phyloP scores from a whole-genome alignment of 805 yeast genomes.

The Blastobotrys terrestris region DNA sequence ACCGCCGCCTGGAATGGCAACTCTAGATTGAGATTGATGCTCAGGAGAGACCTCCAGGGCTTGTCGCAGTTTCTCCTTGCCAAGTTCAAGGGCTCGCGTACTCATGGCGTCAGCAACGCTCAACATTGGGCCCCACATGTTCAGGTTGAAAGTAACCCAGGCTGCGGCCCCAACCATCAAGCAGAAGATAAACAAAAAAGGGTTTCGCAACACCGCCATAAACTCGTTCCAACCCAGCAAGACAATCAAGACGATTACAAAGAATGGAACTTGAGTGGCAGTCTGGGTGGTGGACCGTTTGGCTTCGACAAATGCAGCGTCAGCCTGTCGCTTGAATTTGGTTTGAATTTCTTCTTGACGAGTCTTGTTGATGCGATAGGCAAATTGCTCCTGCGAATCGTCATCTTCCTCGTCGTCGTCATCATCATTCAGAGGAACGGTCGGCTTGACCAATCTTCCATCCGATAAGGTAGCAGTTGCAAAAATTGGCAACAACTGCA shows the following conservation, averaged over 20 bases:
- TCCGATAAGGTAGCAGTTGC: conserved; percentile 44
- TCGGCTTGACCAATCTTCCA: conserved; percentile 56
- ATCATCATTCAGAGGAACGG: conserved; percentile 39
- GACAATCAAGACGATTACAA: conserved; percentile 64
- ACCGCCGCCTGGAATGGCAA: not conserved
- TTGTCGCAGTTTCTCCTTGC: conserved; percentile 55
- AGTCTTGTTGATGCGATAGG: conserved; percentile 49
- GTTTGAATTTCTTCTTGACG: conserved; percentile 52
- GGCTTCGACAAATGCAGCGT: conserved; percentile 77
- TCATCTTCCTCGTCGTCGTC: conserved; percentile 34
- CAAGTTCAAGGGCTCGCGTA: conserved; percentile 51
- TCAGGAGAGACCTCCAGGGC: conserved; percentile 46
- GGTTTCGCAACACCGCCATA: conserved; percentile 79
- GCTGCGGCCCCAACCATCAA: conserved; percentile 53
- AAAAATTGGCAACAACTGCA: conserved; percentile 52
- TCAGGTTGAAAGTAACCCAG: conserved; percentile 63
- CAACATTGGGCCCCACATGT: conserved; percentile 70
- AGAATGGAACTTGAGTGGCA: conserved; percentile 75
- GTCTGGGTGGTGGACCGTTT: conserved; percentile 78
- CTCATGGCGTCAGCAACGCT: conserved; percentile 51
- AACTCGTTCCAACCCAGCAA: conserved; percentile 95
- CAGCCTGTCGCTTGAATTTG: conserved; percentile 68
- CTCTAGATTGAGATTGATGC: not conserved
- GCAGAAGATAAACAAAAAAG: conserved; percentile 58
- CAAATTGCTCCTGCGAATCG: conserved; percentile 38